Conservation (phyloP, 768 basidiomycete species). For the Mycena metata region DNA sequence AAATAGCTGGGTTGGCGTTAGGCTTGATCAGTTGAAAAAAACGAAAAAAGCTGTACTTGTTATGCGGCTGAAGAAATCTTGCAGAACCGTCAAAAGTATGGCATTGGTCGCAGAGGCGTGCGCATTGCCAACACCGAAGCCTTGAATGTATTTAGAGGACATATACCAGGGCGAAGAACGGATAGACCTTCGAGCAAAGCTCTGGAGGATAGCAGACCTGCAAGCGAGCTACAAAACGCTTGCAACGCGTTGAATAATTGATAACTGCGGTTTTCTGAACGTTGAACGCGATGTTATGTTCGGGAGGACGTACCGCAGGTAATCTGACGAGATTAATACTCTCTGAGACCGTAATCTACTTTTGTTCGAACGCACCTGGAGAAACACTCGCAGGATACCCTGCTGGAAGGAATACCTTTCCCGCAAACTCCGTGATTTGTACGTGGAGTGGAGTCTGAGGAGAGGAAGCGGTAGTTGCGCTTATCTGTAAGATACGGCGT, state of each 20-base stretch:
- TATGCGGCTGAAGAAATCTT: slow-evolving; percentile 73
- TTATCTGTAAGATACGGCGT: slow-evolving; percentile 14
- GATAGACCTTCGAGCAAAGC: slow-evolving; percentile 74
- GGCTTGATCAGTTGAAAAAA: too few species aligned
- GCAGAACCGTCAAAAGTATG: slow-evolving; percentile 72
- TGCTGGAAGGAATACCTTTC: slow-evolving; percentile 70
- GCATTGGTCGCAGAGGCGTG: slow-evolving; percentile 77
- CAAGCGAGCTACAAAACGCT: slow-evolving; percentile 78
- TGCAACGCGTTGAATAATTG: slow-evolving; percentile 77
- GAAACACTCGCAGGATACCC: slow-evolving; percentile 75
- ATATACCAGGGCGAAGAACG: neutral
- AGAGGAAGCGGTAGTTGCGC: neutral
- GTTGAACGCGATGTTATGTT: slow-evolving; percentile 9
- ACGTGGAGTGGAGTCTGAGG: neutral
- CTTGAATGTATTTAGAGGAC: slow-evolving; percentile 45
- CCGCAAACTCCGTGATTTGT: slow-evolving; percentile 47
- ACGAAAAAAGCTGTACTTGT: slow-evolving; percentile 75
- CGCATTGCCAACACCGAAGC: slow-evolving; percentile 79
- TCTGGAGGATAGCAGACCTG: slow-evolving; percentile 73
- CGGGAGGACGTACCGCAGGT: slow-evolving; percentile 58
- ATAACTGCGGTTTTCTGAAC: slow-evolving; percentile 58
- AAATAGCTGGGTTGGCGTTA: too few species aligned
- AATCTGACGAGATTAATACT: too few species aligned
- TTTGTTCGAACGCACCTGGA: slow-evolving; percentile 55
- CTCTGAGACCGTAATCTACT: too few species aligned